These are phyloP conservation scores for Tricholoma matsutake DNA, from an alignment of 768 basidiomycete genomes.

Conservation along the genomic window DNA sequence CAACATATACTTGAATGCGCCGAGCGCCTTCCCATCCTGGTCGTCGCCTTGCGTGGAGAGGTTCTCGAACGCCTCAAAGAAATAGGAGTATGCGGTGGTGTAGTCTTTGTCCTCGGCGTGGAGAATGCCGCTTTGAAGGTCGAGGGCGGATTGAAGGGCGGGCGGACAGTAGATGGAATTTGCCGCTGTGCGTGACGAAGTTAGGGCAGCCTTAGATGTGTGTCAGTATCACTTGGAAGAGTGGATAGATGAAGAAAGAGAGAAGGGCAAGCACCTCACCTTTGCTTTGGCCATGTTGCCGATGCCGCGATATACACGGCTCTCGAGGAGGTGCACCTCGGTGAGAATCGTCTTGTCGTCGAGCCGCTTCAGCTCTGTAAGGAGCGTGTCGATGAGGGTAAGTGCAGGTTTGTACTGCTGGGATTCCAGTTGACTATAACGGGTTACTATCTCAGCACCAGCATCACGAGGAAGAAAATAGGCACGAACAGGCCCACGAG, in stretches of 20 bases:
- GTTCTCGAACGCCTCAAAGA: slow-evolving; percentile 95
- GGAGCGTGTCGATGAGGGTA: slow-evolving; percentile 76
- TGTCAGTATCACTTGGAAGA: neutral
- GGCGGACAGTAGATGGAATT: slow-evolving; percentile 89
- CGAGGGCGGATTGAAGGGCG: slow-evolving; percentile 41
- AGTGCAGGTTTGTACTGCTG: slow-evolving; percentile 78
- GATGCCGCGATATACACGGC: slow-evolving; percentile 84
- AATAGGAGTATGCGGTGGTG: slow-evolving; percentile 95
- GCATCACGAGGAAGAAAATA: neutral
- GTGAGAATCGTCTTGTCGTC: slow-evolving; percentile 99
- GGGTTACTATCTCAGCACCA: neutral
- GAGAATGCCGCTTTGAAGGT: slow-evolving; percentile 65
- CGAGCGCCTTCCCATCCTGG: slow-evolving; percentile 49
- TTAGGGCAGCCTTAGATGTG: slow-evolving; percentile 66
- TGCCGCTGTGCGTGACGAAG: slow-evolving; percentile 88
- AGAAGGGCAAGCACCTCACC: slow-evolving; percentile 35
- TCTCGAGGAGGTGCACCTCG: slow-evolving; percentile 93
- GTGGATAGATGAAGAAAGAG: neutral
- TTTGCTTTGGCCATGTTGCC: slow-evolving; percentile 90
- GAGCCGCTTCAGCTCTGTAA: slow-evolving; percentile 86
- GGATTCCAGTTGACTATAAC: slow-evolving; percentile 67
- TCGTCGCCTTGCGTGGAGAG: slow-evolving; percentile 75
- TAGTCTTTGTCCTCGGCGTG: slow-evolving; percentile 99
- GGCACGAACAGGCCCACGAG: slow-evolving; percentile 64
- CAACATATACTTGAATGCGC: slow-evolving; percentile 96